Conservation (phyloP, 2,329 filamentous ascomycete genomes). For the Didymella glomerata region DNA sequence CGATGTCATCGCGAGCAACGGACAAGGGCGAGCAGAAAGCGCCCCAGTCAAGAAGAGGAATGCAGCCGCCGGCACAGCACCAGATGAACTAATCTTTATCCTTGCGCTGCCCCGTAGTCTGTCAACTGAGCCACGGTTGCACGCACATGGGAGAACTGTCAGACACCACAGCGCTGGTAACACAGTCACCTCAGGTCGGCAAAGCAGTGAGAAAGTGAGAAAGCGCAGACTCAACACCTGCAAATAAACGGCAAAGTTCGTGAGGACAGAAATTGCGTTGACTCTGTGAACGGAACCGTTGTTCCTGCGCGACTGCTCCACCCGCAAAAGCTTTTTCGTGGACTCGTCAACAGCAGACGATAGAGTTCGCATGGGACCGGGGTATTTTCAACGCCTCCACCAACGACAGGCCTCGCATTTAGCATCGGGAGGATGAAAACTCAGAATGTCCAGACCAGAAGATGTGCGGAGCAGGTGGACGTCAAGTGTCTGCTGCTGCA, state of each 20-base stretch:
- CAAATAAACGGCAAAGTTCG: conserved; percentile 12
- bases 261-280: conserved; percentile 12
- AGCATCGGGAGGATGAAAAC: conserved; percentile 30
- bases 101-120: conserved; percentile 34
- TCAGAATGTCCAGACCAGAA: conserved; percentile 26
- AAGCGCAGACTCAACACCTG: conserved; percentile 14
- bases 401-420: conserved; percentile 27
- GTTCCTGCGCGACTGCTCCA: conserved; percentile 40
- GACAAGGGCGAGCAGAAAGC: conserved; percentile 31
- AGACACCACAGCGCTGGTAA: conserved; percentile 31
- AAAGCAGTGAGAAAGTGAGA: conserved; percentile 18
- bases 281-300: conserved; percentile 22
- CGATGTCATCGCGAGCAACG: conserved; percentile 34
- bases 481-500: conserved; percentile 23
- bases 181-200: conserved; percentile 25
- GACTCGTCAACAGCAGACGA: conserved; percentile 15
- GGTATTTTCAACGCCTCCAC: conserved; percentile 33
- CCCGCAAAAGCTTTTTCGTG: conserved; percentile 24
- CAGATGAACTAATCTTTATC: conserved; percentile 28
- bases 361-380: conserved; percentile 21
- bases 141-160: conserved; percentile 32
- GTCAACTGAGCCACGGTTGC: conserved; percentile 39
- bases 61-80: conserved; percentile 21
- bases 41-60: conserved; percentile 27
- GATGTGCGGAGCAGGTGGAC: conserved; percentile 18